phyloP scores from a whole-genome alignment of 2,329 filamentous ascomycete genomes.

The Fusarium duplospermum region DNA sequence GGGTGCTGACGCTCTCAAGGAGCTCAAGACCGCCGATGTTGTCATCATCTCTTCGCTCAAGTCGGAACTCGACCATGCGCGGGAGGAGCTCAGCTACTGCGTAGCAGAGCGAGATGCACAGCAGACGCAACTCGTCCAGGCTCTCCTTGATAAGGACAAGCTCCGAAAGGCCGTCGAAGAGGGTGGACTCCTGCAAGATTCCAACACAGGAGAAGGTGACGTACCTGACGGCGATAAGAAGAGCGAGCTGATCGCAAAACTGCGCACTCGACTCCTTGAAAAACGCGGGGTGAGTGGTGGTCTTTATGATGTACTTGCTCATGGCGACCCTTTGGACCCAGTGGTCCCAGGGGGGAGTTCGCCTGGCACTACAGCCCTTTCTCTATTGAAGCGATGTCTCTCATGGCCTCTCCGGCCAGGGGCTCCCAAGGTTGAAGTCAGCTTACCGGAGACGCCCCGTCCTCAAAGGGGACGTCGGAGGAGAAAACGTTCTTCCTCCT shows the following conservation, averaged over 20 bases:
- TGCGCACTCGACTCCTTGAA: conserved; percentile 65
- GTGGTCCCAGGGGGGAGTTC: conserved; percentile 4
- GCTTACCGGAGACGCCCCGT: background rate
- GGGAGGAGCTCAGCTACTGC: conserved; percentile 62
- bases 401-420: background rate
- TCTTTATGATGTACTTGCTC: conserved; percentile 12
- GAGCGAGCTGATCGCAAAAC: conserved; percentile 68
- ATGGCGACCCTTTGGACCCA: conserved; percentile 21
- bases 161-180: conserved; percentile 66
- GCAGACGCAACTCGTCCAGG: conserved; percentile 69
- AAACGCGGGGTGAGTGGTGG: conserved; percentile 67
- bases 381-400: background rate
- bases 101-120: conserved; percentile 66
- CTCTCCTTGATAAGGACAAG: conserved; percentile 70
- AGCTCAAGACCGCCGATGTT: conserved; percentile 69
- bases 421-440: background rate
- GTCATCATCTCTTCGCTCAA: conserved; percentile 69
- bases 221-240: conserved; percentile 54
- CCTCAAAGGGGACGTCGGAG: background rate
- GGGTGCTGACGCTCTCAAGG: conserved; percentile 65
- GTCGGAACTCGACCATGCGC: conserved; percentile 66
- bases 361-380: background rate
- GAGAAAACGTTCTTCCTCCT: background rate
- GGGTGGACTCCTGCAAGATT: conserved; percentile 55
- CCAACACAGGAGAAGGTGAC: conserved; percentile 49